Base-by-base conservation (phyloP, 1,284 basidiomycete genomes). In the Ganoderma sinense region DNA sequence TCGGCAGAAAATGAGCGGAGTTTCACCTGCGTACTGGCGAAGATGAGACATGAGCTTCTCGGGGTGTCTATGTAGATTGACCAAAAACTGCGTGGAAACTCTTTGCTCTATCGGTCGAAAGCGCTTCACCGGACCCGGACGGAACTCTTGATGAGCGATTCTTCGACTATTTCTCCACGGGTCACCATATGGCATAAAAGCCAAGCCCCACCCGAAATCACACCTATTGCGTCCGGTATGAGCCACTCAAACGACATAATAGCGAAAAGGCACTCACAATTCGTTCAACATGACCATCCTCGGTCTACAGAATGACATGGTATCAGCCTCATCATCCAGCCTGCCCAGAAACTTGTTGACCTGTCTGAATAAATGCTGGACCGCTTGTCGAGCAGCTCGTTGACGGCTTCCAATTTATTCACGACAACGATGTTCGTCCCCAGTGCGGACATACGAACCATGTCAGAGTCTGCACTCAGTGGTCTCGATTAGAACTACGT, bases 351-450 rank as follows among this genome's bases (percentile, higher is more conserved):
- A 31, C 10, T 2, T 20, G 33, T 26, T n/a, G 23, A 76, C 75
- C 76, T 73, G 51, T 76, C 73, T 11, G 71, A 74, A 51, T 77
- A 78, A 11, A 74, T 75, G 6, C 69, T 64, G 1, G 84, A 83
- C 26, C 82, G 79, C 66, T 81, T 84, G 23, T 85, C 84, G 29
- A 86, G 77, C 14, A 87, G 76, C 7, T 83, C 84, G 14, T 71
- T 76, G 4, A 79, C 82, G 18, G 80, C 75, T 45, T 80, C 75
- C 11, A 80, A 64, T 0, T 82, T 82, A 70, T 84, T 84, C 4
- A 85, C 71, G 20, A 86, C 73, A 56, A 87, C 73, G 5, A 83
- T 78, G 55, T 86, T 74, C 48, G 66, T 75, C 8, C 75, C 75
- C 6, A 77, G n/a, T 14, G 68, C 71, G 7, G 73, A 66, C n/a